Evolutionary conservation across 805 yeast species (phyloP).

Genomic region (Monosporozyma solicola): DNA sequence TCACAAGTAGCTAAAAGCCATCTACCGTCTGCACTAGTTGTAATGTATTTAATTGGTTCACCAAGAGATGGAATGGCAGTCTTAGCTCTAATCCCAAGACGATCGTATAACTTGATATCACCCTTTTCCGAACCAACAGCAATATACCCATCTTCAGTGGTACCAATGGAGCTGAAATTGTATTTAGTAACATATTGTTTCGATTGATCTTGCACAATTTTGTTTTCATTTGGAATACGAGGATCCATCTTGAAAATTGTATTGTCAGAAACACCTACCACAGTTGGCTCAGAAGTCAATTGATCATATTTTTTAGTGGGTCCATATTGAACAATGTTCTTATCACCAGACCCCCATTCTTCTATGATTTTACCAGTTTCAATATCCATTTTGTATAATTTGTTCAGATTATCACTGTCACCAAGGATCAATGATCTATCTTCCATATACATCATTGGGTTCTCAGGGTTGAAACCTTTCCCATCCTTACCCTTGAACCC

Average conservation of each 20-base stretch:
- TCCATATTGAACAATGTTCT: constrained; percentile 48
- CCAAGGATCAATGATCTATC: constrained; percentile 64
- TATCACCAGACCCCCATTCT: constrained; percentile 59
- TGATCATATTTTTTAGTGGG: constrained; percentile 71
- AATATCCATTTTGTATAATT: constrained; percentile 66
- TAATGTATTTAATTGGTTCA: constrained; percentile 58
- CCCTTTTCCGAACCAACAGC: constrained; percentile 75
- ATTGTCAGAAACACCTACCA: constrained; percentile 58
- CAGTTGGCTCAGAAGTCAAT: constrained; percentile 61
- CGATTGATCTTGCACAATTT: constrained; percentile 48
- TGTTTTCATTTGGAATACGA: constrained; percentile 45
- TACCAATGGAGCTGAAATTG: constrained; percentile 50
- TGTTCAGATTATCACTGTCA: constrained; percentile 36
- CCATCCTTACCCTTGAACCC: constrained; percentile 47
- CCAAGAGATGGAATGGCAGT: constrained; percentile 77
- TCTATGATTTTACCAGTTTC: constrained; percentile 77
- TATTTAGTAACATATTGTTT: constrained; percentile 49
- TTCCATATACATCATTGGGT: constrained; percentile 68
- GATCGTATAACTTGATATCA: constrained; percentile 64
- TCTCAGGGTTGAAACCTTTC: constrained; percentile 43
- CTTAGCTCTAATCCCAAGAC: constrained; percentile 67
- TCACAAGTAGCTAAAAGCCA: constrained; percentile 77
- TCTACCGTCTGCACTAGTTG: constrained; percentile 68
- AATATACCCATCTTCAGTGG: constrained; percentile 64
- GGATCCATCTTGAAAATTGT: constrained; percentile 76